phyloP scores from a whole-genome alignment of 768 basidiomycete species.

The Rhizopogon rudus region DNA sequence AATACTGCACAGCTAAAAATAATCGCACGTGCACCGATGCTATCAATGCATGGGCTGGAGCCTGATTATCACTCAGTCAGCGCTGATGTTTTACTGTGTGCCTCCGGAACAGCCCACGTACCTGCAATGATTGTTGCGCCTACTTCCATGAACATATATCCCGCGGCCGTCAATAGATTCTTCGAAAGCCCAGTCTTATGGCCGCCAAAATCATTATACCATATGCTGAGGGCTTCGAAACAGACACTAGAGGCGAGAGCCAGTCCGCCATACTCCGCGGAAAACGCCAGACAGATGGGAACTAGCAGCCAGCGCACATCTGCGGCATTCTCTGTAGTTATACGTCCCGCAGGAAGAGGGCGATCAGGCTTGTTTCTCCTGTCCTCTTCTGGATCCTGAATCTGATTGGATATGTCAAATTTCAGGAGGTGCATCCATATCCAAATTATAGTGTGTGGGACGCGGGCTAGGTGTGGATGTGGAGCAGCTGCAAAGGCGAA shows the following conservation, averaged over 20 bases:
- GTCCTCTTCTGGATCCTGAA: constrained; percentile 29
- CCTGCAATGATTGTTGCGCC: constrained; percentile 24
- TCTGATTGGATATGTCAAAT: constrained; percentile 34
- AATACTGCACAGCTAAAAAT: constrained; percentile 17
- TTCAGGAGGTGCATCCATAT: constrained; percentile 35
- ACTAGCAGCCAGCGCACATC: constrained; percentile 25
- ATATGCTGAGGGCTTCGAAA: constrained; percentile 16
- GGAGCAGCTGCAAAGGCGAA: constrained; percentile 22
- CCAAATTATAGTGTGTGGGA: constrained; percentile 28
- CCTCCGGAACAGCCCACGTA: constrained; percentile 2
- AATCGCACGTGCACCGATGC: constrained; percentile 16
- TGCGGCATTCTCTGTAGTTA: constrained; percentile 24
- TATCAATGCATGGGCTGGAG: constrained; percentile 2
- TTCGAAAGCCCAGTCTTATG: constrained; percentile 18
- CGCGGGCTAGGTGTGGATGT: background rate
- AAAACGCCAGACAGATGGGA: constrained; percentile 21
- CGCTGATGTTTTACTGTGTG: too few species aligned
- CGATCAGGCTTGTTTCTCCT: constrained; percentile 31
- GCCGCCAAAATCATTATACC: constrained; percentile 28
- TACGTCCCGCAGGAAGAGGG: constrained; percentile 33
- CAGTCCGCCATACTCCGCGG: constrained; percentile 18
- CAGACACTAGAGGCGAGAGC: constrained; percentile 22
- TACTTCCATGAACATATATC: constrained; percentile 22
- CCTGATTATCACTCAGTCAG: background rate
- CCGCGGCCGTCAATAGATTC: constrained; percentile 19